Base-by-base conservation (phyloP, 108 stramenopile species). In the Fragilaria radians region DNA sequence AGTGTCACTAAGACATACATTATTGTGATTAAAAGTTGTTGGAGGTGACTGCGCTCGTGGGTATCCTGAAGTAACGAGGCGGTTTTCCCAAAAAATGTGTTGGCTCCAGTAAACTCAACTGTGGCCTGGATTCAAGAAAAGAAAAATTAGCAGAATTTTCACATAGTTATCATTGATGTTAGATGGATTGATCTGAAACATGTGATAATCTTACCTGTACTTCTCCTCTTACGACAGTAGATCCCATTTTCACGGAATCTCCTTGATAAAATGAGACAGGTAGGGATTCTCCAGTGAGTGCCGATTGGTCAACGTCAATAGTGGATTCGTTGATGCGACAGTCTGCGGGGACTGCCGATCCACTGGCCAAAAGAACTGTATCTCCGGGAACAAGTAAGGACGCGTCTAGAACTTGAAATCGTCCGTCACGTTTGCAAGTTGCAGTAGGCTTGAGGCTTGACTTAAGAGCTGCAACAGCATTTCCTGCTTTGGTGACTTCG, bases 81-180 rank as follows among this genome's bases (percentile, higher is more conserved):
- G 18, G 89, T 82, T 51, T 82, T 82, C 18, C 89, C 89, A 63
- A 85, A 90, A 64, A 85, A 90, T 5, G 89, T 90, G 52, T 84
- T 56, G 32, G 25, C 59, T 22, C 89, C 89, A 1, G 89, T 90
- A 58, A 76, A 73, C 57, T 78, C 77, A 19, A 78, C 77, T 4
- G 77, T 78, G 25, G 68, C 77, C 36, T 32, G 11, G 28, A 56
- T 52, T 52, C 50, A 32, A 7, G 30, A 9, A 7, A 19, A 32
- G 30, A 56, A 56, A 32, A 32, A n/a, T n/a, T n/a, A n/a, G n/a
- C n/a, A n/a, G n/a, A n/a, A n/a, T n/a, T n/a, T n/a, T n/a, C 42
- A 17, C 17, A 17, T 17, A 17, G 11, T 45, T 17, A 17, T 45
- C 17, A 17, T n/a, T n/a, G n/a, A n/a, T n/a, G n/a, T n/a, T n/a